Base-by-base conservation (phyloP, 805 yeast species). In the Blastobotrys americana region DNA sequence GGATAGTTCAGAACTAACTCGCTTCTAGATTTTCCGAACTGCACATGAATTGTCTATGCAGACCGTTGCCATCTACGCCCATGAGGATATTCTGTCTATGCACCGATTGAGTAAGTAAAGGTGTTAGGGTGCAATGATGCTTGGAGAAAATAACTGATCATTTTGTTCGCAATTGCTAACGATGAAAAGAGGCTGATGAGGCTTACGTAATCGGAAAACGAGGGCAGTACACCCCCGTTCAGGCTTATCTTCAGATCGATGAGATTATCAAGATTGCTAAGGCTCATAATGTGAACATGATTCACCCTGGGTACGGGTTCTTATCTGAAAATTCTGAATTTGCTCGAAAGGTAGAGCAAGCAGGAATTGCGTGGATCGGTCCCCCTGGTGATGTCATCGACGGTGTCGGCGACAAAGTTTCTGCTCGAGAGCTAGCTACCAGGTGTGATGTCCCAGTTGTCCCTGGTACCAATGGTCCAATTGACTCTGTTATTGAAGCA, bases 391-490 rank as follows among this genome's bases (percentile, higher is more conserved):
- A 71, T 44, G 93, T 94, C 49, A 90, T 90, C 57, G 97, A 90
- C 57, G 70, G 93, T 15, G 96, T 90, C 23, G 98, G 98, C 64
- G 98, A 90, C 70, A 90, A 90, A 71, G 97, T 93, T 36, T 76
- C 87, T 53, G 98, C 98, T 38, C 80, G 98, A 72, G 77, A 71
- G 55, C 74, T 90, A 58, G 98, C 98, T 43, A 76, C 74, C 41
- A 72, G 73, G 53, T 86, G 86, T 58, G 65, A 78, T 46, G 98
- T 90, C 16, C 97, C 98, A 10, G 83, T 82, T 33, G 97, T 90
- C 20, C 98, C 98, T 4, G 98, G 98, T 62, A 89, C 97, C 10
- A 95, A 94, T 5, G 98, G 97, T 34, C 97, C 98, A 51, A 88
- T 93, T 62, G 89, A 81, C 47, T 59, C 74, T 21, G 81, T 81